Evolutionary conservation across 805 yeast genomes (phyloP), one percentile per base, ranked within the genome.

Genomic region (Kluyveromyces lactis): DNA sequence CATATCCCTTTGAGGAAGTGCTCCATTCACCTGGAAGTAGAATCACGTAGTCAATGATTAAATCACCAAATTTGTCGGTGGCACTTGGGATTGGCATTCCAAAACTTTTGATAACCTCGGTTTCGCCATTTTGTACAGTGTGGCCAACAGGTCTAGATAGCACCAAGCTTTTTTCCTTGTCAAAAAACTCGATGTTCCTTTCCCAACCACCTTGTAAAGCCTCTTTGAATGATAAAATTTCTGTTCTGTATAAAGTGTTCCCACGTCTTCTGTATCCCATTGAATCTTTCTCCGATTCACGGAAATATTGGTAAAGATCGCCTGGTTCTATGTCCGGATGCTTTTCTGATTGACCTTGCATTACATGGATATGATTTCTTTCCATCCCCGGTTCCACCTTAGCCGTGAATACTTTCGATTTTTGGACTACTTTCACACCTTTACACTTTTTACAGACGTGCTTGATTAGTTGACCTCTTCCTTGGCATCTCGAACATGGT

Each of bases 211-310:
- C 98, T 5, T 52, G 36, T 6, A 76, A 36, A 0, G 97, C 83
- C 58, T 92, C 96, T 39, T 72, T 68, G 37, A 79, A 66, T 2
- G 82, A 72, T 23, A 92, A 56, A 1, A 76, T 79, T 56, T 92
- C 97, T 0, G 86, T 83, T 43, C 97, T 68, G 64, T 80, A 89
- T 46, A 92, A 63, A 51, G 82, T 68, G 46, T 71, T 58, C 27
- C 84, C 84, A 43, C 86, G 72, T 50, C 98, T 73, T 60, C 96
- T 73, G 63, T 79, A 92, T 6, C 98, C 98, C 73, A 86, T 56
- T 54, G 83, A 81, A 15, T 63, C 54, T 10, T 38, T 40, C 23
- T 41, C 35, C 29, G 69, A 66, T 62, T 90, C 97, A 24, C 53
- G 55, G 28, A 86, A 55, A 31, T 66, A 68, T n/a, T 87, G 68